A percentile compares a stretch with the other conserved stretches of the same genome.
Evolutionary conservation across 2,329 filamentous ascomycete genomes (phyloP).

Genomic region (Pestalotiopsis sp.): DNA sequence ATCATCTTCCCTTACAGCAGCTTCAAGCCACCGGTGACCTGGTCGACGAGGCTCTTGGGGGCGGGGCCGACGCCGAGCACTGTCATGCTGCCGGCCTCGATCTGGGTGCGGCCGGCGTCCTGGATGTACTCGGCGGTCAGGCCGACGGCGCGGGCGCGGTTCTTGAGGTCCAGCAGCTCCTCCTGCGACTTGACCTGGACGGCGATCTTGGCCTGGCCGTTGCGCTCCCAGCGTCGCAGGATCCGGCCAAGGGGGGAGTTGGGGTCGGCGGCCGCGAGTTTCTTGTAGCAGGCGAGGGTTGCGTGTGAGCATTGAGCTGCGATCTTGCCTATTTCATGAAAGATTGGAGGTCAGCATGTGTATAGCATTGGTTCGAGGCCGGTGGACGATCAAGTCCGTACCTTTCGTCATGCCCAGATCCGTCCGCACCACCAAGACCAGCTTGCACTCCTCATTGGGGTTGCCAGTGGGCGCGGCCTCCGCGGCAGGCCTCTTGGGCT

Average conservation of each 20-base stretch:
- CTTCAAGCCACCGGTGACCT: slow-evolving; percentile 53
- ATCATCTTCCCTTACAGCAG: slow-evolving; percentile 23
- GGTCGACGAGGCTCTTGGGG: slow-evolving; percentile 83
- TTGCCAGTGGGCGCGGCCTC: slow-evolving; percentile 25
- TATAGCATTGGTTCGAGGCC: background rate
- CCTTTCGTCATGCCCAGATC: slow-evolving; percentile 98
- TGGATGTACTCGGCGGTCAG: slow-evolving; percentile 88
- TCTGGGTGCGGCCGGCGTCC: slow-evolving; percentile 97
- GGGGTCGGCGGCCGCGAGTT: slow-evolving; percentile 60
- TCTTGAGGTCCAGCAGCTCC: slow-evolving; percentile 73
- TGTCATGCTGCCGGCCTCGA: slow-evolving; percentile 88
- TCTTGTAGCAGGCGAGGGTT: slow-evolving; percentile 97
- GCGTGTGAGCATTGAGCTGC: slow-evolving; percentile 94
- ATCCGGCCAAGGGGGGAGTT: slow-evolving; percentile 60
- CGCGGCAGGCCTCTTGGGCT: slow-evolving; percentile 18
- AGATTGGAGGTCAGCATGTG: background rate
- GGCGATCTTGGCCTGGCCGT: slow-evolving; percentile 91
- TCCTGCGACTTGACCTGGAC: slow-evolving; percentile 87
- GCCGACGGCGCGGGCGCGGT: slow-evolving; percentile 79
- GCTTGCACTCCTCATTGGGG: slow-evolving; percentile 81
- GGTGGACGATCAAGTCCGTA: slow-evolving; percentile 39
- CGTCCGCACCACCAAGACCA: slow-evolving; percentile 88
- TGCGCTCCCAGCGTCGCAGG: slow-evolving; percentile 81
- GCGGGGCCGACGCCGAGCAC: slow-evolving; percentile 84
- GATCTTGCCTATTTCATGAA: slow-evolving; percentile 76